Evolutionary conservation across 768 basidiomycete genomes (phyloP).

Genomic region (Tubosaeta sp.): DNA sequence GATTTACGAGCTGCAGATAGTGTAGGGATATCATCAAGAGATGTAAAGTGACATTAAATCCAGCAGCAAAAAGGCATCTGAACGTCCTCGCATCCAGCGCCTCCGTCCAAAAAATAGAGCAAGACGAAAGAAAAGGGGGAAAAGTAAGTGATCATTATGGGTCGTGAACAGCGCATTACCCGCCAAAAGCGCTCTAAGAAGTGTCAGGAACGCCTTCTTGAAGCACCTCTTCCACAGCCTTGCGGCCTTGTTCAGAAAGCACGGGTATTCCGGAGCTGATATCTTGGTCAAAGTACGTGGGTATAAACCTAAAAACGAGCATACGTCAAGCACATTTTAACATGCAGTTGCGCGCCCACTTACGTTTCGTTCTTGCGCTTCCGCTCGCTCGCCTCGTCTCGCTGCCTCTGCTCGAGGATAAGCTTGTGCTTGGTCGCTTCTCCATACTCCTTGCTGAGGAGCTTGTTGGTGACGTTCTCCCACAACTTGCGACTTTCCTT

Average conservation of each 20-base stretch:
- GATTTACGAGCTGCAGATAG: conserved; percentile 17
- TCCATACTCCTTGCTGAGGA: conserved; percentile 80
- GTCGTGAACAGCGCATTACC: conserved; percentile 1
- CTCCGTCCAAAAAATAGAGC: conserved; percentile 6
- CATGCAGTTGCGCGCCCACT: conserved; percentile 32
- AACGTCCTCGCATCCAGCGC: conserved; percentile 6
- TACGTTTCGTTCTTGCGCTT: conserved; percentile 76
- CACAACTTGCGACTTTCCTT: conserved; percentile 86
- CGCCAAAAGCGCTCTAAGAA: conserved; percentile 9
- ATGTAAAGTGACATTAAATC: conserved; percentile 13
- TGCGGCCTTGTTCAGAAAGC: conserved; percentile 64
- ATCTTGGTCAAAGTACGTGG: conserved; percentile 72
- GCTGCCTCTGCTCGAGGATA: conserved; percentile 86
- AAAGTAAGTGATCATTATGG: conserved; percentile 5
- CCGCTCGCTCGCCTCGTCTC: conserved; percentile 84
- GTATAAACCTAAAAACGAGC: conserved; percentile 51
- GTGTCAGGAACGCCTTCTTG: conserved; percentile 14
- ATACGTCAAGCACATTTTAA: background rate
- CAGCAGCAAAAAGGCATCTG: background rate
- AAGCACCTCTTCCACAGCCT: conserved; percentile 74
- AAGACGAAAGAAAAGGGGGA: background rate
- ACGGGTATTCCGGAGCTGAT: conserved; percentile 60
- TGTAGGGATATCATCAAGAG: conserved; percentile 27
- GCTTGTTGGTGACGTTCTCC: conserved; percentile 72
- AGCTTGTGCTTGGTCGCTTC: conserved; percentile 94